Percentiles rank a stretch among this genome's conserved stretches.
Conservation (phyloP, 345 rosid species). For the Dipteronia dyeriana region DNA sequence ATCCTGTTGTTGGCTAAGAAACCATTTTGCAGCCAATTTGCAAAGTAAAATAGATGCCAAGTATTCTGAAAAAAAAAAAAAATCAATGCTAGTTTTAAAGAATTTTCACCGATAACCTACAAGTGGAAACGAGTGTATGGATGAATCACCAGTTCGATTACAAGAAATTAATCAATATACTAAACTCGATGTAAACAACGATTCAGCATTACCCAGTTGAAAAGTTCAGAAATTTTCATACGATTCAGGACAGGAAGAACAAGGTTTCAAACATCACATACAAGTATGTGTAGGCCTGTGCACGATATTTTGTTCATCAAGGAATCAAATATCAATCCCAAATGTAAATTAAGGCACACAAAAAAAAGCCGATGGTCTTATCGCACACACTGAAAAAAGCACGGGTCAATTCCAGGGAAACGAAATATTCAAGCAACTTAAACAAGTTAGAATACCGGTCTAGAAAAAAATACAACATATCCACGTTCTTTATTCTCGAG, state of each 20-base stretch:
- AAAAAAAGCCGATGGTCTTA: neutral
- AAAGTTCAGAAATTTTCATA: neutral
- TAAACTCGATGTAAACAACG: too few relatives aligned
- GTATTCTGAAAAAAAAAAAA: neutral
- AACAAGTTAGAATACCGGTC: constrained; percentile 3
- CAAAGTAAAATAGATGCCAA: neutral
- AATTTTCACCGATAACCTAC: neutral
- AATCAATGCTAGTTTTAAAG: neutral
- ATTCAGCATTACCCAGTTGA: neutral
- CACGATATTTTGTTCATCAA: neutral
- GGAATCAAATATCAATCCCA: neutral
- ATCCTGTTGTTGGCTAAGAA: neutral
- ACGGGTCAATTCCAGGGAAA: constrained; percentile 8
- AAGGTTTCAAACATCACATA: neutral
- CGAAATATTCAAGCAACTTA: constrained; percentile 8
- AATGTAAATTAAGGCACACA: neutral
- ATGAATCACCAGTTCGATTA: too few relatives aligned
- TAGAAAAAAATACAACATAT: constrained; percentile 24
- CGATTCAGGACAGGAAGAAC: neutral
- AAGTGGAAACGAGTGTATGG: too few relatives aligned
- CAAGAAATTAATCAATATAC: too few relatives aligned
- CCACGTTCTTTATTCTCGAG: constrained; percentile 37
- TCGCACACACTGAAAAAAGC: constrained; percentile 3
- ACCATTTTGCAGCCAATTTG: neutral
- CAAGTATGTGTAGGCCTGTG: neutral